Conservation (phyloP, 2,329 filamentous ascomycete genomes). For the Microcyclosporella mali region DNA sequence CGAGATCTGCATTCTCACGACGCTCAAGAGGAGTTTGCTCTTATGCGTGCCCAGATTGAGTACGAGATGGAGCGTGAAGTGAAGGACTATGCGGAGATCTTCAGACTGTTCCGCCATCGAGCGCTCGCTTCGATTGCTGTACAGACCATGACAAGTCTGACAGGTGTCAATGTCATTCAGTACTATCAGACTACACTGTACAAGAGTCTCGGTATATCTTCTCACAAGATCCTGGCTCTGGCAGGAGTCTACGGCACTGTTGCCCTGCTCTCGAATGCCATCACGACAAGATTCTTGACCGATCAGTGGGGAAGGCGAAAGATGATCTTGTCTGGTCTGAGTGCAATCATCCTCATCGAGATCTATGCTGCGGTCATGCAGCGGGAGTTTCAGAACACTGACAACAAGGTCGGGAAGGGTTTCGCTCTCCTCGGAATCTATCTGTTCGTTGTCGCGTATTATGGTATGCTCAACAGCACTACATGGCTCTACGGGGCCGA, state of each 20-base stretch:
- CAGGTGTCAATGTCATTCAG: slow-evolving; percentile 54
- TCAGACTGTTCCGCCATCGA: slow-evolving; percentile 46
- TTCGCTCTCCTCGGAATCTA: slow-evolving; percentile 57
- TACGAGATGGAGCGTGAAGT: slow-evolving; percentile 54
- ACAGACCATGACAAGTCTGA: slow-evolving; percentile 53
- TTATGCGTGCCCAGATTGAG: slow-evolving; percentile 46
- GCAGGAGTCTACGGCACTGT: slow-evolving; percentile 51
- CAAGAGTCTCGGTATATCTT: slow-evolving; percentile 48
- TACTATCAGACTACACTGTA: slow-evolving; percentile 45
- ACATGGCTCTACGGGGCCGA: slow-evolving; percentile 43
- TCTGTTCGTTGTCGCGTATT: slow-evolving; percentile 50
- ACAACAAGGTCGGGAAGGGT: slow-evolving; percentile 52
- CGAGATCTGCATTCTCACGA: slow-evolving; percentile 42
- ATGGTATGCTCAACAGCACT: slow-evolving; percentile 25
- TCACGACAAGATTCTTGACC: slow-evolving; percentile 49
- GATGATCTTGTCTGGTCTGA: slow-evolving; percentile 51
- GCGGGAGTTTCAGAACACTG: slow-evolving; percentile 48
- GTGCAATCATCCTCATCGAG: slow-evolving; percentile 49
- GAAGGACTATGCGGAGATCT: slow-evolving; percentile 48
- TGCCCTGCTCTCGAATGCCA: slow-evolving; percentile 46
- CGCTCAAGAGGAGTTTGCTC: slow-evolving; percentile 46
- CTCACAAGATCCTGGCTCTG: slow-evolving; percentile 47
- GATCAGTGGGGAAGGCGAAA: slow-evolving; percentile 56
- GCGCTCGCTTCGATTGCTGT: slow-evolving; percentile 51
- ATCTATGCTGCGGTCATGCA: slow-evolving; percentile 58